Base-by-base conservation (phyloP, 1,139 yeast genomes). In the Meyerozyma elateridarum region DNA sequence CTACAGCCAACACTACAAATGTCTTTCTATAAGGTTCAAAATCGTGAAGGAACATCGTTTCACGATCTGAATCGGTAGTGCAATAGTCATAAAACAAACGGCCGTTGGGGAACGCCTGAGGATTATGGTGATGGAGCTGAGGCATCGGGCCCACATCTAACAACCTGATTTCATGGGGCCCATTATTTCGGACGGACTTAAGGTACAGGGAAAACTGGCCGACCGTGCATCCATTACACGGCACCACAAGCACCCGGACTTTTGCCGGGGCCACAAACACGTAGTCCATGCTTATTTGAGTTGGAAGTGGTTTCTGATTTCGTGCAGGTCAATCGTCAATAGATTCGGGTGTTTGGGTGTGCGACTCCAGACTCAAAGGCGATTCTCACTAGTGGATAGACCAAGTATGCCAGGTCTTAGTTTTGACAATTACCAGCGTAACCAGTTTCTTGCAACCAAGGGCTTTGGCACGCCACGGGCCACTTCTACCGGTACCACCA, bases 401-500 rank as follows among this genome's bases (percentile, higher is more conserved):
- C 22, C n/a, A 34, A 51, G 29, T 41, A 88, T 88, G 96, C 77
- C 88, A 9, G 98, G 98, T 27, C 74, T 91, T 38, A 80, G 87
- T 51, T 91, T 91, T 57, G 97, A 89, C 52, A 88, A 91, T 60
- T 85, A 73, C 60, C 95, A 87, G 58, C 80, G 98, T 66, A 91
- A 91, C 59, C 74, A 73, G 39, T 77, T 64, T 46, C 71, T 91
- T 38, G 69, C 83, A 12, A 66, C 82, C 21, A 71, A 77, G 44
- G 96, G 96, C 7, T 77, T 73, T 48, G 76, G 79, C 2, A 68
- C 77, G 24, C 96, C 97, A 32, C 80, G 70, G 42, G 95, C 96
- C 30, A 91, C 97, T 1, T 87, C 96, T 15, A 91, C 98, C 1
- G 98, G 98, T 69, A 91, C 98, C 19, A 91, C 98, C 2, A 91